Percentiles rank a stretch among this genome's conserved stretches.
Evolutionary conservation across 2,329 filamentous ascomycete genomes (phyloP).

Genomic region (Cytospora paraplurivora): DNA sequence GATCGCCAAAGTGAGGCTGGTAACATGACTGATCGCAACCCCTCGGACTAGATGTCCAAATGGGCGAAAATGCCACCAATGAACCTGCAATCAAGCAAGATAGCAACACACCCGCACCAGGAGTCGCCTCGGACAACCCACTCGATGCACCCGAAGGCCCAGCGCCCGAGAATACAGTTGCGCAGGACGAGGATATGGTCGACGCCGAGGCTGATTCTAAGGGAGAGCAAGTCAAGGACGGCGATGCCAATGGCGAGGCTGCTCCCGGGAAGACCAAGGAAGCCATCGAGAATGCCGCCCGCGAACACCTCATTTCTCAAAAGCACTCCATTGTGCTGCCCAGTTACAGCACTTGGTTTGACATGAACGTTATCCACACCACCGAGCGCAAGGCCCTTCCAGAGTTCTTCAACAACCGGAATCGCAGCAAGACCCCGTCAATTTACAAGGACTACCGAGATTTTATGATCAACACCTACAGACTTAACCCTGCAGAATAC

Average conservation of each 20-base stretch:
- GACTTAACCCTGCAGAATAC: slow-evolving; percentile 93
- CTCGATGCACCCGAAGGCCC: slow-evolving; percentile 69
- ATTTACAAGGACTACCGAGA: slow-evolving; percentile 99
- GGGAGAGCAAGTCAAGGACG: slow-evolving; percentile 45
- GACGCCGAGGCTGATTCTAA: slow-evolving; percentile 52
- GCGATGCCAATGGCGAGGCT: slow-evolving; percentile 52
- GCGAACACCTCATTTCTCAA: slow-evolving; percentile 89
- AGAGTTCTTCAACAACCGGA: slow-evolving; percentile 98
- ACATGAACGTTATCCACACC: slow-evolving; percentile 89
- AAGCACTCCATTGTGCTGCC: slow-evolving; percentile 95
- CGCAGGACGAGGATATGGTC: slow-evolving; percentile 80
- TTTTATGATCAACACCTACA: slow-evolving; percentile 99
- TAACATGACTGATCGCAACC: slow-evolving; percentile 2
- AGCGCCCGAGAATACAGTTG: slow-evolving; percentile 60
- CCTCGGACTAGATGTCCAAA: slow-evolving; percentile 58
- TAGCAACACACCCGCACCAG: slow-evolving; percentile 59
- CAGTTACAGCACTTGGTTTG: slow-evolving; percentile 98
- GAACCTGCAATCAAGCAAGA: slow-evolving; percentile 62
- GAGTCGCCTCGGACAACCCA: slow-evolving; percentile 60
- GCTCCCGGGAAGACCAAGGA: slow-evolving; percentile 68
- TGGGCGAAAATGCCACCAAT: slow-evolving; percentile 54
- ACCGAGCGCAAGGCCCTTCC: slow-evolving; percentile 94
- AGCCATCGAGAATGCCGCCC: slow-evolving; percentile 79
- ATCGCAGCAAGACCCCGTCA: slow-evolving; percentile 94
- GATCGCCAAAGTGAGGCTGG: background rate